Percentiles rank a stretch among this genome's conserved stretches.
Conservation (phyloP, 1,139 yeast genomes). For the Geotrichum klebahnii region DNA sequence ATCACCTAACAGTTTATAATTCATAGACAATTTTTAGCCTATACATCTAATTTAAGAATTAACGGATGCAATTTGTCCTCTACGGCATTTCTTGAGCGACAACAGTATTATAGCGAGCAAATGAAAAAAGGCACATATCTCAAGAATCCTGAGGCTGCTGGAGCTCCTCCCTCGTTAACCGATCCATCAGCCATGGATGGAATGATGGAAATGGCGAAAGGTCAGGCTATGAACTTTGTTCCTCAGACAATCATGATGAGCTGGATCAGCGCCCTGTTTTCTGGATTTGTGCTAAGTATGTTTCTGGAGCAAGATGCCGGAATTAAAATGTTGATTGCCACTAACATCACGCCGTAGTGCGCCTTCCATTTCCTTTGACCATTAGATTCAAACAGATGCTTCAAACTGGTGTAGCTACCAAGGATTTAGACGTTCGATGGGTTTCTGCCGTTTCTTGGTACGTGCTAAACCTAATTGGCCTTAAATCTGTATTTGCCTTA, state of each 20-base stretch:
- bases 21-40: slow-evolving; percentile 45
- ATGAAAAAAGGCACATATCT: slow-evolving; percentile 53
- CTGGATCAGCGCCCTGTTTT: slow-evolving; percentile 91
- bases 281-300: slow-evolving; percentile 67
- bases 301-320: neutral
- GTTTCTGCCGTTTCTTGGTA: slow-evolving; percentile 99
- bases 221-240: slow-evolving; percentile 73
- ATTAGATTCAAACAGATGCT: slow-evolving; percentile 86
- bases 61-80: slow-evolving; percentile 49
- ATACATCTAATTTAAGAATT: slow-evolving; percentile 51
- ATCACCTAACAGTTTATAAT: neutral
- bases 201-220: slow-evolving; percentile 74
- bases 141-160: slow-evolving; percentile 45
- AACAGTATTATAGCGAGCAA: slow-evolving; percentile 43
- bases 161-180: slow-evolving; percentile 56
- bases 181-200: slow-evolving; percentile 72
- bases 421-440: slow-evolving; percentile 84
- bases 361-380: slow-evolving; percentile 78
- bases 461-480: slow-evolving; percentile 81
- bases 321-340: neutral
- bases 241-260: slow-evolving; percentile 95
- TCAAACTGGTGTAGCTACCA: slow-evolving; percentile 80
- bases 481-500: slow-evolving; percentile 73
- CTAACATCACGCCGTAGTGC: slow-evolving; percentile 42
- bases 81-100: slow-evolving; percentile 50